Evolutionary conservation across 2,329 filamentous ascomycete species (phyloP).

Genomic region (Coleophoma cylindrospora): DNA sequence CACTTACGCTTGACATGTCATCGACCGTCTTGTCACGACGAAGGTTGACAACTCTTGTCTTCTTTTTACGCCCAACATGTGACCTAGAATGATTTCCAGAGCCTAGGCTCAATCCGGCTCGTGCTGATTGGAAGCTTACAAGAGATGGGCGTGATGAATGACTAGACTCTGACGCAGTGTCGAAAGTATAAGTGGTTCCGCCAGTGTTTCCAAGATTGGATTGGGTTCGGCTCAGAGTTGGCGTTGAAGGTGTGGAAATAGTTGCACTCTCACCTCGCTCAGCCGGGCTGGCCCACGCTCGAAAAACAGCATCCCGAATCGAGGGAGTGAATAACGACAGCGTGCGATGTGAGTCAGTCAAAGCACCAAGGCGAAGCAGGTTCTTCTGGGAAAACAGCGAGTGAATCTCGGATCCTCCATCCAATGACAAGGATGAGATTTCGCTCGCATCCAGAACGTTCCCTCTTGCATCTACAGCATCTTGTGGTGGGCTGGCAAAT

Average conservation of each 20-base stretch:
- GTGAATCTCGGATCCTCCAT: constrained; percentile 75
- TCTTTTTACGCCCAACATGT: constrained; percentile 68
- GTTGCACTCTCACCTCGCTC: constrained; percentile 59
- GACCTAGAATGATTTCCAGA: constrained; percentile 53
- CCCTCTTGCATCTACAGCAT: constrained; percentile 76
- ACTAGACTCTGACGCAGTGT: constrained; percentile 60
- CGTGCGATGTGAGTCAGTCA: constrained; percentile 86
- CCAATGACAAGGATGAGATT: constrained; percentile 71
- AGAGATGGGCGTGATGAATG: constrained; percentile 67
- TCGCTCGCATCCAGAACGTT: constrained; percentile 71
- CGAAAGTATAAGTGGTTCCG: constrained; percentile 65
- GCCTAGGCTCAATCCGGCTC: constrained; percentile 59
- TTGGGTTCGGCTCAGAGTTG: constrained; percentile 54
- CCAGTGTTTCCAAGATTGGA: constrained; percentile 52
- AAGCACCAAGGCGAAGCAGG: constrained; percentile 71
- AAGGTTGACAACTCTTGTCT: constrained; percentile 77
- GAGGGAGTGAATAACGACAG: constrained; percentile 86
- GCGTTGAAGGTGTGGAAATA: constrained; percentile 30
- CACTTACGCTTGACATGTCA: constrained; percentile 45
- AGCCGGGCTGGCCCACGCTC: constrained; percentile 80
- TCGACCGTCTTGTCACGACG: constrained; percentile 50
- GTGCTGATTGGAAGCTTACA: constrained; percentile 54
- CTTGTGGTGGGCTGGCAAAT: constrained; percentile 73
- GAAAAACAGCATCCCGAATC: constrained; percentile 86
- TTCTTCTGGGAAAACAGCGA: constrained; percentile 96